Base-by-base conservation (phyloP, 306 rosid genomes). In the Trichosanthes cucumerina region DNA sequence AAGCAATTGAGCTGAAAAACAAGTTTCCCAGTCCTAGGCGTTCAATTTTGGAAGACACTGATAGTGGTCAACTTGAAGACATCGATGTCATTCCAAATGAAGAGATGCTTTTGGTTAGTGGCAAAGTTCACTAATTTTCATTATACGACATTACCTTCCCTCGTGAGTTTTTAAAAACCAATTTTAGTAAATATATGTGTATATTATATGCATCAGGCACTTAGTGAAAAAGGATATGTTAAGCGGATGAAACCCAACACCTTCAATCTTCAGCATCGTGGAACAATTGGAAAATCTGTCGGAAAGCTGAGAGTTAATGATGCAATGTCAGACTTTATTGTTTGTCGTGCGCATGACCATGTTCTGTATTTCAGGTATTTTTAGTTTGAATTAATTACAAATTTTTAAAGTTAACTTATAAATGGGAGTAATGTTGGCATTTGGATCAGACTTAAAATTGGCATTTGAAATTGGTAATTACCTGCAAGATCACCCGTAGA, bases 251-350 rank as follows among this genome's bases (percentile, higher is more conserved):
- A 88, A 85, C 97, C 97, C 34, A 82, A 62, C 82, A 95, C 96
- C 78, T 95, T 95, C 82, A 95, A 84, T 90, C 91, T 91, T 59
- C 99, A 95, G 82, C 78, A 84, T 85, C 97, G 99, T 79, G 99
- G 99, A 53, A 95, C 99, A 80, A 92, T 95, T 71, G 99, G 99
- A 80, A 95, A 95, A 90, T 95, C 99, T 82, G 97, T 95, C 43
- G 99, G 99, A 76, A 95, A 95, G 83, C 86, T 95, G 85, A 89
- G 93, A 87, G 96, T 92, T 70, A 91, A 95, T 16, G 99, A 95
- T 86, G 85, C 97, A 21, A 95, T 92, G 97, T 88, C 99, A 58
- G 99, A 95, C 88, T 95, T 95, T 83, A 89, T 91, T 8, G 97
- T 92, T 76, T 95, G 99, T 80, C 95, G 58, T 4, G 93, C 99